phyloP scores from a whole-genome alignment of 2,329 filamentous ascomycete species.

The Chrysoporthe austroafricana region DNA sequence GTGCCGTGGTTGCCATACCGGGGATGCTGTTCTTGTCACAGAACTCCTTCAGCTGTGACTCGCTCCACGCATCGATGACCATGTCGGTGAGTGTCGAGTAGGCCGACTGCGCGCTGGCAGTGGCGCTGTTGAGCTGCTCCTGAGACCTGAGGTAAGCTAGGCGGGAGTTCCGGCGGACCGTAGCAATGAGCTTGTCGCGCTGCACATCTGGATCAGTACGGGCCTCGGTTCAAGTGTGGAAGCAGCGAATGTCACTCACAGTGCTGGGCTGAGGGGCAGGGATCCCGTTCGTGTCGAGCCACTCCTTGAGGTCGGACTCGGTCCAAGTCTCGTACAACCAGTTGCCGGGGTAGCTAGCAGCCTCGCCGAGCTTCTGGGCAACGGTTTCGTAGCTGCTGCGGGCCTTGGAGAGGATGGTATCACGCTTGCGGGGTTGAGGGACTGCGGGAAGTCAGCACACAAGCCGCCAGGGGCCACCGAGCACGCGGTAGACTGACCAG shows the following conservation, averaged over 20 bases:
- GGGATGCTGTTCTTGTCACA: constrained; percentile 84
- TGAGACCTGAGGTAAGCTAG: constrained; percentile 73
- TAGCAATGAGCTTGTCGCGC: constrained; percentile 87
- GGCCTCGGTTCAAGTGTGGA: background rate
- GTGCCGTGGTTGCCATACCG: constrained; percentile 35
- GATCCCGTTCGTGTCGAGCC: constrained; percentile 87
- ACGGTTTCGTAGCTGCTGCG: constrained; percentile 80
- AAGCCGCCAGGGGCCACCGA: background rate
- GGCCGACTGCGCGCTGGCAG: constrained; percentile 68
- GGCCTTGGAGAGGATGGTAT: constrained; percentile 76
- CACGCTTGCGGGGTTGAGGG: constrained; percentile 84
- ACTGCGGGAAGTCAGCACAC: constrained; percentile 46
- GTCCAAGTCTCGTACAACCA: constrained; percentile 90
- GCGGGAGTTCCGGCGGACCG: constrained; percentile 88
- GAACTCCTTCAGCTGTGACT: constrained; percentile 88
- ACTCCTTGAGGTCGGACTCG: constrained; percentile 91
- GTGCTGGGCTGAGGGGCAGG: constrained; percentile 81
- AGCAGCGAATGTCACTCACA: constrained; percentile 36
- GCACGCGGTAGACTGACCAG: constrained; percentile 49
- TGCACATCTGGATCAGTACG: constrained; percentile 34
- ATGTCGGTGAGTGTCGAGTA: constrained; percentile 79
- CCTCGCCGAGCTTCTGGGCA: constrained; percentile 76
- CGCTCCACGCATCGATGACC: constrained; percentile 87
- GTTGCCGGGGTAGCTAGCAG: constrained; percentile 84
- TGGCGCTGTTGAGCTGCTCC: constrained; percentile 62